A percentile compares a stretch with the other conserved stretches of the same genome.
Evolutionary conservation across 2,329 filamentous ascomycete species (phyloP).

Genomic region (Pyrenochaeta sp.): DNA sequence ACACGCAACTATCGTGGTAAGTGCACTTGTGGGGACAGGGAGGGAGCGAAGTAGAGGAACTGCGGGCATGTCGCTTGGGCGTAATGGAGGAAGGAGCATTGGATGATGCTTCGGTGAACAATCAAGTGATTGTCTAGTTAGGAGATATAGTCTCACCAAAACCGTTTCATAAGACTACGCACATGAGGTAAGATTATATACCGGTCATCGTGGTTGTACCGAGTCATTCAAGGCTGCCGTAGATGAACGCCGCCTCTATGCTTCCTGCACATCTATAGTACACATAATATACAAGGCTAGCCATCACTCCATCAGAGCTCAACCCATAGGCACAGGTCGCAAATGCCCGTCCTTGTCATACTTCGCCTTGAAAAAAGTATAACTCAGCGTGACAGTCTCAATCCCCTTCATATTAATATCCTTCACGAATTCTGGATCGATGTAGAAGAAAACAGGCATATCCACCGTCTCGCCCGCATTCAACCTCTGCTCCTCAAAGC

Average conservation of each 20-base stretch:
- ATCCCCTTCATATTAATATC: constrained; percentile 93
- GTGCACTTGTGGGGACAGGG: too few relatives aligned
- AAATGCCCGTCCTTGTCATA: constrained; percentile 84
- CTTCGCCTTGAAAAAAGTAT: constrained; percentile 96
- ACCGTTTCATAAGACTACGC: not conserved
- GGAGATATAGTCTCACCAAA: too few relatives aligned
- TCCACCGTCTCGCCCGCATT: constrained; percentile 97
- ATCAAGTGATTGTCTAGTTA: not conserved
- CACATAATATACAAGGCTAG: constrained; percentile 8
- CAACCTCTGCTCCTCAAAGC: constrained; percentile 93
- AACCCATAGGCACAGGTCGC: constrained; percentile 59
- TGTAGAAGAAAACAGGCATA: constrained; percentile 99
- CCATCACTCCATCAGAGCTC: not conserved
- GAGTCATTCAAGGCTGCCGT: not conserved
- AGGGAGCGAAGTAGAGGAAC: not conserved
- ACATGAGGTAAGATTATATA: not conserved
- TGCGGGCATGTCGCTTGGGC: not conserved
- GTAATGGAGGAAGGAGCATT: not conserved
- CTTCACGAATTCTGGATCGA: constrained; percentile 92
- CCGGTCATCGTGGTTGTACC: not conserved
- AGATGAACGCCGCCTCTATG: constrained; percentile 1
- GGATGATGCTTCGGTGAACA: not conserved
- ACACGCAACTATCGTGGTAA: not conserved
- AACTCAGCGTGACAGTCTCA: constrained; percentile 93
- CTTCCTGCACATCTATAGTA: constrained; percentile 2